Base-by-base conservation (phyloP, 2,329 filamentous ascomycete genomes). In the Ophiobolus disseminans region DNA sequence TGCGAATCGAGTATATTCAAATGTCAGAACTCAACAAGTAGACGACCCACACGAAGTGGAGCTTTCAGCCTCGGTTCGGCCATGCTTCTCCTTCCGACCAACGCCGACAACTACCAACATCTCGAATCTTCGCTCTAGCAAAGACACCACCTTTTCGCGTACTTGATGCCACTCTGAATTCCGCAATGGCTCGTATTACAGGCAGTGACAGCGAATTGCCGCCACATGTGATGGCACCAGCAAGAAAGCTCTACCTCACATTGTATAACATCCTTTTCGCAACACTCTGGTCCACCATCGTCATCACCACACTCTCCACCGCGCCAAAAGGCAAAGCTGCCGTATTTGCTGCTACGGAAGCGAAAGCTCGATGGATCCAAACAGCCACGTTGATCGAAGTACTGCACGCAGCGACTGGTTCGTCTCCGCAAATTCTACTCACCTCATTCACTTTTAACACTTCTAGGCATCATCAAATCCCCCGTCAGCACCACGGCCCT, bases 401-500 rank as follows among this genome's bases (percentile, higher is more conserved):
- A 5, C 9, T 59, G 2, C 63, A 66, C 31, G 57, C 62, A 1
- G 58, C 55, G 1, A 26, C 54, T 10, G 58, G 62, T 62, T n/a
- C 13, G 8, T 31, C 21, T n/a, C 30, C 8, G 3, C 14, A 1
- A 14, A 28, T 16, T 5, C 8, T 16, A 17, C n/a, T 14, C 26
- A 14, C 21, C 20, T 13, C 14, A 10, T 23, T 31, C 9, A 25
- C 43, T 13, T 31, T 30, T 10, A 37, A 5, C 6, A 30, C 28
- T 32, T 11, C 4, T 17, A 65, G 63, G 61, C 2, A 34, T 66
- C 11, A 50, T 64, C 14, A 63, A 60, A 19, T 63, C 62, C 4
- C 62, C 62, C 7, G 50, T 65, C 20, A 47, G 51, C 34, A 66
- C 58, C 4, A 66, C 63, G 1, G 57, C 57, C 6, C 40, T 58